Base-by-base conservation (phyloP, 1,284 basidiomycete species). In the Takashimella tepidaria region DNA sequence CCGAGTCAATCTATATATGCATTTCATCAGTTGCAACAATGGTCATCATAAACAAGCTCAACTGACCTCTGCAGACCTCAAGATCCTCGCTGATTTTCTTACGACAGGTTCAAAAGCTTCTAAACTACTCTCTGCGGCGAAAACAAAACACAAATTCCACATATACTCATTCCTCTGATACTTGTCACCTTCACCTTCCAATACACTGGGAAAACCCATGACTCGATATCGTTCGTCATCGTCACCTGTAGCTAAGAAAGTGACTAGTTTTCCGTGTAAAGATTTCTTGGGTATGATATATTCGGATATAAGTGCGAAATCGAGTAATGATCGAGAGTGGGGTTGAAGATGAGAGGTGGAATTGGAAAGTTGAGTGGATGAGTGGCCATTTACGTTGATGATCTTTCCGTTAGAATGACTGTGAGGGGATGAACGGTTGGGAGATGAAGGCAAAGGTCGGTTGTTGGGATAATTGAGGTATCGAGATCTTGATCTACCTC, bases 91-190 rank as follows among this genome's bases (percentile, higher is more conserved):
- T 48, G 92, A 87, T 78, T 98, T 99, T 46, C 95, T 83, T 11
- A 98, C 92, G 50, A 98, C 84, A 0, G 93, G 91, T 66, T 98
- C 95, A 74, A 96, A 99, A 52, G 91, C 92, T 64, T 89, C 89
- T 42, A 97, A 77, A 67, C 95, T 92, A 2, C 92, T 89, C 22
- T 85, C 83, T 11, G 74, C 72, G 47, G 95, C 89, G 70, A 99
- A 98, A 4, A 98, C 95, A 73, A 98, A 96, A 72, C 91, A 96
- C 31, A 98, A 77, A 69, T 98, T 98, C 78, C 92, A 98, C 66
- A 89, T 83, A 74, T 98, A 96, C 75, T 88, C 88, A 68, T 92
- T 87, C 40, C 91, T 81, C 58, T 84, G 80, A 67, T 96, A 96
- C 69, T 60, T 82, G 79, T 69, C 80, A 71, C 64, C 65, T 45